These are phyloP conservation scores for Chernovozyma sophiae-reginae DNA, from an alignment of 1,139 yeast genomes.

Conservation along the genomic window DNA sequence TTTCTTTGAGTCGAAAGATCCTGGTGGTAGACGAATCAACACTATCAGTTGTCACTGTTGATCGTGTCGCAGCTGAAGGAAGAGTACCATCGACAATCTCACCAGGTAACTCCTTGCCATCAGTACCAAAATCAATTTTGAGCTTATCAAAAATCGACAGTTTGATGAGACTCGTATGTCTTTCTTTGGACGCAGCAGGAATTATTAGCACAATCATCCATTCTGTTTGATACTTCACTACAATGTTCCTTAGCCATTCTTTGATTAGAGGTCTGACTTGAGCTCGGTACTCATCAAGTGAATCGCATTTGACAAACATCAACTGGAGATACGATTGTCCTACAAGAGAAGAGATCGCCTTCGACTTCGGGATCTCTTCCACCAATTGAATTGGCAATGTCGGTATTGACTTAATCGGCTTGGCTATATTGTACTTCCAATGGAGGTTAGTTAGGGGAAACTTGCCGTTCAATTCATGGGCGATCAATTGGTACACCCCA, in stretches of 20 bases:
- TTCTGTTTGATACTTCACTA: slow-evolving; percentile 43
- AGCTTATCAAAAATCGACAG: slow-evolving; percentile 63
- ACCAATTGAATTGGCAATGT: slow-evolving; percentile 53
- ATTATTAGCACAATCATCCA: slow-evolving; percentile 62
- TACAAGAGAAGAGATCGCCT: not conserved
- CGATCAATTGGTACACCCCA: slow-evolving; percentile 54
- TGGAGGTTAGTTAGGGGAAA: slow-evolving; percentile 73
- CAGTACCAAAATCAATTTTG: slow-evolving; percentile 56
- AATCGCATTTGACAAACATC: slow-evolving; percentile 65
- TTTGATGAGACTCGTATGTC: slow-evolving; percentile 41
- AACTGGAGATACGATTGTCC: slow-evolving; percentile 46
- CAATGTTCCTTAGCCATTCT: slow-evolving; percentile 68
- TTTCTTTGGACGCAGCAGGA: slow-evolving; percentile 43
- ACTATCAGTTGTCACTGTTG: not conserved
- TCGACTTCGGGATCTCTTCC: slow-evolving; percentile 54
- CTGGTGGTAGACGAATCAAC: slow-evolving; percentile 23
- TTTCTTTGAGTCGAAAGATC: slow-evolving; percentile 39
- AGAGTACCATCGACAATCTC: not conserved
- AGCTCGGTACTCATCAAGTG: slow-evolving; percentile 68
- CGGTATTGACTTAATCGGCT: slow-evolving; percentile 66
- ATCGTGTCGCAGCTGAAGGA: slow-evolving; percentile 8
- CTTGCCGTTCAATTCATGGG: slow-evolving; percentile 46
- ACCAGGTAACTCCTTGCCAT: slow-evolving; percentile 33
- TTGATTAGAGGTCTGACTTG: slow-evolving; percentile 76
- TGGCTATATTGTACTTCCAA: slow-evolving; percentile 60